phyloP scores from a whole-genome alignment of 257 asterid genomes.

The Anisodus acutangulus region DNA sequence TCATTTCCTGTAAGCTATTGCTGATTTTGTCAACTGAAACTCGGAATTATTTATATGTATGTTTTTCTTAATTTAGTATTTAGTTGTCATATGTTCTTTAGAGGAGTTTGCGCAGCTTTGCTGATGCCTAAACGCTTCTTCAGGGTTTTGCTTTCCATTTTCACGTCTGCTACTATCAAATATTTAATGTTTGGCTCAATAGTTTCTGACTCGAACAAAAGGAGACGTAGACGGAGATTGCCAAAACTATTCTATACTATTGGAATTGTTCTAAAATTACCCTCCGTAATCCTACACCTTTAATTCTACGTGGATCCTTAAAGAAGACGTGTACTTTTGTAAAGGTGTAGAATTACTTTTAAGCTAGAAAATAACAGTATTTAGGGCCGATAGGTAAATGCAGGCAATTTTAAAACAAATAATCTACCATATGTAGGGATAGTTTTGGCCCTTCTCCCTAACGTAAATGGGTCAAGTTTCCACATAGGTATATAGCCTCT shows the following conservation, averaged over 20 bases:
- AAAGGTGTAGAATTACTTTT: no score
- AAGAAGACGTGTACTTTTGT: no score
- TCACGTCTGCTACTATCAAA: background rate
- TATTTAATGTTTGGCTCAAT: background rate
- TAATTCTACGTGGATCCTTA: no score
- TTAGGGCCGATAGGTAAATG: no score
- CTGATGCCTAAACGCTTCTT: background rate
- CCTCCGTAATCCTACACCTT: no score
- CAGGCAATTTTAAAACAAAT: no score
- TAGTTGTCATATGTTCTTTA: background rate
- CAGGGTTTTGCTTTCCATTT: background rate
- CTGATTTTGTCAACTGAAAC: background rate
- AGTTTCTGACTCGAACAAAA: no score
- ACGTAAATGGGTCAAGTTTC: background rate
- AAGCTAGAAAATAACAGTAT: no score
- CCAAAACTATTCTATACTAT: no score
- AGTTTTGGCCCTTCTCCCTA: background rate
- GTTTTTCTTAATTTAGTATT: background rate
- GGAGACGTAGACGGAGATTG: no score
- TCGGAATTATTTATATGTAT: background rate
- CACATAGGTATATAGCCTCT: background rate
- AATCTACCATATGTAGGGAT: no score
- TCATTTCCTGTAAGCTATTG: background rate
- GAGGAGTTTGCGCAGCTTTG: background rate
- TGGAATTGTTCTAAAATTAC: no score